Evolutionary conservation across 306 rosid species (phyloP), one percentile per base, ranked within the genome.

Genomic region (Rosa lucieae): DNA sequence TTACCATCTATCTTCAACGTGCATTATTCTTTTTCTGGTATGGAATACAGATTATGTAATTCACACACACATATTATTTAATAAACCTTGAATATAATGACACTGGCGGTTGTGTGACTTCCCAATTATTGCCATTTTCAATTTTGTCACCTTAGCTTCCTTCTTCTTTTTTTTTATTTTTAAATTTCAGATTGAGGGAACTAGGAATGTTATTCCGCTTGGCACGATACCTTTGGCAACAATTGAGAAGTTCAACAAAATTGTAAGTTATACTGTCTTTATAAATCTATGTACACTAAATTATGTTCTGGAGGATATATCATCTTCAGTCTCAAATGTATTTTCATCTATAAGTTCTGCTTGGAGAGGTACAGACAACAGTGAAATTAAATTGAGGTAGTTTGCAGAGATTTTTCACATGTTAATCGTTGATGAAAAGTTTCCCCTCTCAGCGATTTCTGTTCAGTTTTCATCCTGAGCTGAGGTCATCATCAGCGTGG

Each of bases 171-270:
- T 26, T 26, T 26, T 74, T 59, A 61, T 18, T 85, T 53, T 59
- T 76, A 42, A 82, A 83, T 83, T 65, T 47, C 80, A 95, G 99
- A 91, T 94, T 73, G 99, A 93, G 83, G 96, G 97, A 83, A 93
- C 96, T 29, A 81, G 91, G 86, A 90, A 89, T 83, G 81, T 90
- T 69, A 89, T 93, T 85, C 78, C 91, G 53, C 92, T 93, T 75
- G 99, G 99, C 82, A 91, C 98, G 35, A 93, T 95, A 78, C 92
- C 99, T 14, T 82, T 93, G 82, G 86, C 92, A 85, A 90, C 98
- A 63, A 91, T 95, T 43, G 99, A 95, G 89, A 93, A 90, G 90
- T 90, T 91, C 85, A 90, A 61, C 89, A 91, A 93, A 87, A 81
- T 77, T 73, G 99, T 95, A 88, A 90, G 96, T 84, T 85, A 74